Base-by-base conservation (phyloP, 768 basidiomycete species). In the Neoboletus magnificus region DNA sequence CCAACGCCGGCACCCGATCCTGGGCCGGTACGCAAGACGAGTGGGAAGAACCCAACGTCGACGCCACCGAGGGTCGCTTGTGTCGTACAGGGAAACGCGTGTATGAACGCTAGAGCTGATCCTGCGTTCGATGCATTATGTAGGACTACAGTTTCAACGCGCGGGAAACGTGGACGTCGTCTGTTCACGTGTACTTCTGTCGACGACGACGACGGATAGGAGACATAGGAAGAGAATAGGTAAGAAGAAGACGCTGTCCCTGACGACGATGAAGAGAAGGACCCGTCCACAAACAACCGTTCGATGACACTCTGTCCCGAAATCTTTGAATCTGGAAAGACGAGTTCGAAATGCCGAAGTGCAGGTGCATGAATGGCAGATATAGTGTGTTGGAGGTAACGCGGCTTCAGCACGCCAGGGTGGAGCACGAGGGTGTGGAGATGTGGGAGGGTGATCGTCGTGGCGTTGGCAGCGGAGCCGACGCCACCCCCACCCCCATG, bases 261-360 rank as follows among this genome's bases (percentile, higher is more conserved):
- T 4, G 59, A 50, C 7, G 57, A 59, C 7, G 56, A 39, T 2
- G 30, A 51, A 1, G 40, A 52, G 3, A 39, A 8, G 20, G 55
- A 18, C 1, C 33, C 33, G 20, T 65, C 65, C 20, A 61, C 48
- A 30, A 70, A 70, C 40, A 70, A 48, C 20, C 59, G 63, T 43
- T 70, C 64, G 27, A 58, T 49, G 33, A 70, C 36, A 23, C 51
- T 70, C 45, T 68, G 70, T 4, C 70, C 70, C 4, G 62, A 64
- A 1, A 64, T 50, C 35, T 59, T 66, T 2, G 68, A 68, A 43
- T 71, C 70, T 10, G 69, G 70, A 30, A 71, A 70, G 37, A 72
- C 59, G 10, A 70, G 70, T 35, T 70, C 70, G 25, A 70, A 70
- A 20, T 70, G 70, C 37, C 66, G 70, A 9, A 70, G 60, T 11